Conservation (phyloP, 2,329 filamentous ascomycete species). For the Penicillium sp. region DNA sequence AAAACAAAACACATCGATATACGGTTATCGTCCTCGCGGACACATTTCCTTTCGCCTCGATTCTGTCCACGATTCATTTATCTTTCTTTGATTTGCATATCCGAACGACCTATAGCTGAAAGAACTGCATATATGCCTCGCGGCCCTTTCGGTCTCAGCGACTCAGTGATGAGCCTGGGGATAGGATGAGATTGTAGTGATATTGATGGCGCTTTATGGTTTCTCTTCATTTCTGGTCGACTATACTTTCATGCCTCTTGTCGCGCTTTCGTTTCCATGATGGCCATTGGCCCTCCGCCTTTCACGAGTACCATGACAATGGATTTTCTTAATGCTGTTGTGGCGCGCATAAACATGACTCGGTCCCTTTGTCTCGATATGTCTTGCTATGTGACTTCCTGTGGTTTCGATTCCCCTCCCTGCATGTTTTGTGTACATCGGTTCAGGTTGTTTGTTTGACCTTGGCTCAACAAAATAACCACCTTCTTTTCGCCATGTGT, state of each 20-base stretch:
- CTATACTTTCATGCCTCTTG: constrained; percentile 12
- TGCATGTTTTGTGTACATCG: constrained; percentile 27
- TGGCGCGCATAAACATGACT: constrained; percentile 18
- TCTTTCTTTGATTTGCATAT: constrained; percentile 12
- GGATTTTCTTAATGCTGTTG: constrained; percentile 16
- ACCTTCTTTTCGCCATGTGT: constrained; percentile 9
- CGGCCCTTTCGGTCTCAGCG: constrained; percentile 17
- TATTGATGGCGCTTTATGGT: constrained; percentile 28
- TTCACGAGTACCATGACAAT: constrained; percentile 20
- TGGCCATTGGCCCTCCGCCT: constrained; percentile 4
- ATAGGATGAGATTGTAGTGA: constrained; percentile 21
- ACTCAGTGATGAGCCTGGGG: constrained; percentile 2
- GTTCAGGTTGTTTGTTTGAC: constrained; percentile 13
- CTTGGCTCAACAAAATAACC: constrained; percentile 14
- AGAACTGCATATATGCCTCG: constrained; percentile 28
- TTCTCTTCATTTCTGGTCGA: constrained; percentile 3
- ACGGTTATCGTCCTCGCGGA: constrained; percentile 37
- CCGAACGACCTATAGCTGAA: constrained; percentile 22
- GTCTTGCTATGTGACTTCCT: constrained; percentile 6
- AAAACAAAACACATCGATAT: constrained; percentile 21
- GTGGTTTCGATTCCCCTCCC: constrained; percentile 32
- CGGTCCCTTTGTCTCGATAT: constrained; percentile 11
- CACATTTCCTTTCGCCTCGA: constrained; percentile 11
- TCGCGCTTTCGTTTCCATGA: constrained; percentile 10
- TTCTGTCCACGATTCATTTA: constrained; percentile 6